Percentiles rank a stretch among this genome's conserved stretches.
phyloP scores from a whole-genome alignment of 345 rosid species.

The Capsella bursapastoris region DNA sequence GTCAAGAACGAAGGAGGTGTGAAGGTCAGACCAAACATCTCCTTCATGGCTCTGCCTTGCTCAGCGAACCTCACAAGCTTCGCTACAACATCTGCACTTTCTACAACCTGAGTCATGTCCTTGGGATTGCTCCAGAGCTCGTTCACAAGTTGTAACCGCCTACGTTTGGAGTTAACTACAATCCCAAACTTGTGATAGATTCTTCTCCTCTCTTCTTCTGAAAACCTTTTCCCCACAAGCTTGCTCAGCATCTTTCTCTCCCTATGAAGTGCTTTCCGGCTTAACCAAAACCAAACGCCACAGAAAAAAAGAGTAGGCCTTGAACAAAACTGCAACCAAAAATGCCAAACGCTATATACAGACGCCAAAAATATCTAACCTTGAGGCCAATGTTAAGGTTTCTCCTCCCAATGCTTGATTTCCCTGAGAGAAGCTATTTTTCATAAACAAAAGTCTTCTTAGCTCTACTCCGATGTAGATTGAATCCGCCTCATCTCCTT shows the following conservation, averaged over 20 bases:
- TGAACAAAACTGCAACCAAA: conserved; percentile 25
- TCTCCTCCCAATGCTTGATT: conserved; percentile 54
- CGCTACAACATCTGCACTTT: conserved; percentile 83
- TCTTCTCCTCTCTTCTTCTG: conserved; percentile 66
- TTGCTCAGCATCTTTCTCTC: conserved; percentile 85
- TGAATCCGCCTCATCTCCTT: conserved; percentile 86
- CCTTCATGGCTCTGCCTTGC: conserved; percentile 83
- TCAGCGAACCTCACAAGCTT: conserved; percentile 80
- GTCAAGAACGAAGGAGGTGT: conserved; percentile 55
- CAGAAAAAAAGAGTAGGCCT: background rate
- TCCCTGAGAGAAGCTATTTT: conserved; percentile 71
- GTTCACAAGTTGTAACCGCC: conserved; percentile 78
- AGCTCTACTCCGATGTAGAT: conserved; percentile 95
- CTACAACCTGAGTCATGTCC: conserved; percentile 60
- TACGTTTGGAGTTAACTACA: conserved; percentile 65
- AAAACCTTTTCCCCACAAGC: conserved; percentile 72
- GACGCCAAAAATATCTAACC: conserved; percentile 47
- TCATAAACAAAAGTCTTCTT: conserved; percentile 83
- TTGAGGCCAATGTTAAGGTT: conserved; percentile 64
- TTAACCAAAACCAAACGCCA: conserved; percentile 42
- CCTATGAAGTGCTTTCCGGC: conserved; percentile 67
- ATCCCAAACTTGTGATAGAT: conserved; percentile 85
- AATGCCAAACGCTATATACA: conserved; percentile 9
- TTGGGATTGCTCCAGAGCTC: conserved; percentile 70
- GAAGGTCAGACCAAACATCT: conserved; percentile 89